Evolutionary conservation across 805 yeast species (phyloP), one percentile per base, ranked within the genome.

Genomic region (Candida hungchunana): DNA sequence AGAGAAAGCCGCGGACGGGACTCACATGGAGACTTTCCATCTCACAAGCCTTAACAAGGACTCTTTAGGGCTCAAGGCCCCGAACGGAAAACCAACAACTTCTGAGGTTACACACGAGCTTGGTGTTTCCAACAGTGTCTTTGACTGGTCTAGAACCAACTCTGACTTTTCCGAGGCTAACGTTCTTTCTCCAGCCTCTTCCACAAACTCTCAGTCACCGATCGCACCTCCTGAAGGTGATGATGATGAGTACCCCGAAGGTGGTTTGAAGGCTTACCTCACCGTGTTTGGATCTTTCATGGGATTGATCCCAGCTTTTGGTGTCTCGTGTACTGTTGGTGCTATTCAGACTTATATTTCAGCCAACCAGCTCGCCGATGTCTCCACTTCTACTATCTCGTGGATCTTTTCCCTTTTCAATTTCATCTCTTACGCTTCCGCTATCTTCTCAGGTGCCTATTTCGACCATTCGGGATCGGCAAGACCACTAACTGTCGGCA

Each of bases 321-420:
- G 89, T 3, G 51, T 77, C 28, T 59, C 77, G 40, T 79, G 79
- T 44, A 64, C 82, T 0, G 63, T 77, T 17, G 87, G 89, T 46
- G 82, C 82, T 2, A 67, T 81, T 28, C 80, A 81, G 58, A 70
- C 82, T 0, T 78, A 79, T 47, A 69, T 81, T 7, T 66, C 66
- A 1, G 43, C 50, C 31, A 53, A 81, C 58, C 88, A 81, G 56
- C 58, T 81, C 48, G 66, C 63, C 1, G 45, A 63, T 21, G 66
- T 67, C 1, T 58, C 71, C 7, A 64, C 75, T 0, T 67, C 82
- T 1, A 63, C 74, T 0, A 65, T 75, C 2, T 70, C 84, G 1
- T 78, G 86, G 86, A 74, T 81, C 37, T 81, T 81, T 48, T 79
- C 87, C 11, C 60, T 80, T 26, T 78, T 70, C 55, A 58, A 73